These are phyloP conservation scores for Xylaria nigripes DNA, from an alignment of 495 filamentous ascomycete genomes.

Conservation along the genomic window DNA sequence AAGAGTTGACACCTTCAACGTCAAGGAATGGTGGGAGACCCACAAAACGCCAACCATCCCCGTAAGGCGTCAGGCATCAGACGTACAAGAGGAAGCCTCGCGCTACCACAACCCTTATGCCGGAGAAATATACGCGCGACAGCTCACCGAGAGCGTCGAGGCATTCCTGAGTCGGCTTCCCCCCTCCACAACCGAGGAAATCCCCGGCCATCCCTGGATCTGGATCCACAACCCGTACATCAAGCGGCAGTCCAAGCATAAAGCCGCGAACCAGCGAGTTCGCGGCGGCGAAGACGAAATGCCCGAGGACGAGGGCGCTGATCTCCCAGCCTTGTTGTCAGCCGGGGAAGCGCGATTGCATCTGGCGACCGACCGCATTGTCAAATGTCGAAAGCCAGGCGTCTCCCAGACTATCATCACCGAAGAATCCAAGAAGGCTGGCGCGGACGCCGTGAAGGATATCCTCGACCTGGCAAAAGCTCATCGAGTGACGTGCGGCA, in stretches of 20 bases:
- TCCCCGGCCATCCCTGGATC: constrained; percentile 52
- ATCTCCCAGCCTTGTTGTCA: constrained; percentile 18
- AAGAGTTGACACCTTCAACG: constrained; percentile 37
- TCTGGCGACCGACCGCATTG: constrained; percentile 27
- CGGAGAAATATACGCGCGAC: constrained; percentile 34
- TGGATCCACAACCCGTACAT: constrained; percentile 51
- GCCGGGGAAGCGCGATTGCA: constrained; percentile 31
- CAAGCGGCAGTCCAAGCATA: constrained; percentile 14
- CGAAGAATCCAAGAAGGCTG: constrained; percentile 44
- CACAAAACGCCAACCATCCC: constrained; percentile 23
- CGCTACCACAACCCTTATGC: constrained; percentile 40
- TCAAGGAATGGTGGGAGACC: constrained; percentile 37
- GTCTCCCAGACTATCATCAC: constrained; percentile 32
- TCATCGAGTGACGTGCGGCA: constrained; percentile 52
- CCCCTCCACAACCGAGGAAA: constrained; percentile 46
- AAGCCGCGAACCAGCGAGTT: constrained; percentile 26
- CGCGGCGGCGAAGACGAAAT: constrained; percentile 35
- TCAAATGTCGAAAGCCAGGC: constrained; percentile 16
- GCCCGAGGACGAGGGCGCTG: constrained; percentile 24
- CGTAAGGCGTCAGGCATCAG: constrained; percentile 12
- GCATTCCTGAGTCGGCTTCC: constrained; percentile 59
- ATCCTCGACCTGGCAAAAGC: constrained; percentile 50
- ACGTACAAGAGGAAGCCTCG: constrained; percentile 3
- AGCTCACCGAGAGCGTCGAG: constrained; percentile 50
- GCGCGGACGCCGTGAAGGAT: constrained; percentile 40